A percentile compares a stretch with the other conserved stretches of the same genome.
phyloP scores from a whole-genome alignment of 1,284 basidiomycete genomes.

The Cystobasidium slooffiae region DNA sequence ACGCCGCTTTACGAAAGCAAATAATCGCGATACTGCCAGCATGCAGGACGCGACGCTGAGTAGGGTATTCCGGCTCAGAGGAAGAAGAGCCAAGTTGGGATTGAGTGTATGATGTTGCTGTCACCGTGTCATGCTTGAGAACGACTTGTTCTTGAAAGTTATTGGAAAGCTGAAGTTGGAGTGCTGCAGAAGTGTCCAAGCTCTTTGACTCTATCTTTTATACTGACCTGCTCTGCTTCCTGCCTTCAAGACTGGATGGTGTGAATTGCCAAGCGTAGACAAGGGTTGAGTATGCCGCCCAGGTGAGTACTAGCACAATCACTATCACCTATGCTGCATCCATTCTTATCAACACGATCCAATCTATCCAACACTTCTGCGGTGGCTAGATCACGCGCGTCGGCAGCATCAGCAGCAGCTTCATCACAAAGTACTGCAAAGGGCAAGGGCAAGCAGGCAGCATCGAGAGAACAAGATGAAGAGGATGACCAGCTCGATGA shows the following conservation, averaged over 20 bases:
- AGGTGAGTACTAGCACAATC: background rate
- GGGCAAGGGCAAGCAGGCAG: conserved; percentile 21
- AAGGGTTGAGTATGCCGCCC: conserved; percentile 20
- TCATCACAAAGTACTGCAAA: background rate
- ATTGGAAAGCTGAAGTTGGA: too few relatives aligned
- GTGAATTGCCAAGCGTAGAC: background rate
- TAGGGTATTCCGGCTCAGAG: too few relatives aligned
- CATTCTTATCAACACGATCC: background rate
- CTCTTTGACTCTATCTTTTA: too few relatives aligned
- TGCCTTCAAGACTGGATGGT: background rate
- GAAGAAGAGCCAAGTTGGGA: too few relatives aligned
- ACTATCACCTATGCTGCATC: background rate
- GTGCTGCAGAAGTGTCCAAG: too few relatives aligned
- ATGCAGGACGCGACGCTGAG: background rate
- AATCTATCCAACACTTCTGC: background rate
- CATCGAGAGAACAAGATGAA: conserved; percentile 12
- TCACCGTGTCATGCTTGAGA: too few relatives aligned
- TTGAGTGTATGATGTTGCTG: too few relatives aligned
- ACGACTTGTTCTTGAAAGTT: too few relatives aligned
- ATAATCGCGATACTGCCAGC: background rate
- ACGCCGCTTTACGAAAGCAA: background rate
- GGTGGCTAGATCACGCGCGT: conserved; percentile 28
- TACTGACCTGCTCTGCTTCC: too few relatives aligned
- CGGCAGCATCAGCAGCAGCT: conserved; percentile 20
- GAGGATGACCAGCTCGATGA: conserved; percentile 20